Conservation (phyloP, 768 basidiomycete species). For the Calocera cornea region DNA sequence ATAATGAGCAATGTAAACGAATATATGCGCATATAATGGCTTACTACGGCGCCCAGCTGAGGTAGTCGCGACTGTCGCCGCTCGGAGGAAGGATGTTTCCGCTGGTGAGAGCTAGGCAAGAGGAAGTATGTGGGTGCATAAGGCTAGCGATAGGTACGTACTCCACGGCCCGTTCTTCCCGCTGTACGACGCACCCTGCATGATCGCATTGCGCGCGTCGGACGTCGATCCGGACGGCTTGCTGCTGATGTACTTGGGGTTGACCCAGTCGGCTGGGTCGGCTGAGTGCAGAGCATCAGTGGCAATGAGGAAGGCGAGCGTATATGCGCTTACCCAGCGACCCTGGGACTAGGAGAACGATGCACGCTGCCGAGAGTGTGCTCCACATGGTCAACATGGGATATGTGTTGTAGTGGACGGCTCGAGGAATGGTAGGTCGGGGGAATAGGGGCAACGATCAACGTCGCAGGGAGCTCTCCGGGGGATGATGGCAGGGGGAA, state of each 20-base stretch:
- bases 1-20: not conserved
- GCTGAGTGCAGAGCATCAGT: not conserved
- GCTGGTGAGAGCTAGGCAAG: conserved; percentile 27
- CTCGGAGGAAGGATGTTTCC: conserved; percentile 26
- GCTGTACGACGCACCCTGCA: conserved; percentile 26
- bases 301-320: not conserved
- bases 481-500: too few relatives aligned
- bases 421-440: too few relatives aligned
- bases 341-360: not conserved
- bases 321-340: not conserved
- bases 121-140: not conserved
- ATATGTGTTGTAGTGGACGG: not conserved
- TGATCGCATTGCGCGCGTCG: conserved; percentile 26
- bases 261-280: conserved; percentile 28
- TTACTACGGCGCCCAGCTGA: conserved; percentile 61
- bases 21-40: conserved; percentile 13
- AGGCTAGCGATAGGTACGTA: conserved; percentile 17
- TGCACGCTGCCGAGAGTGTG: not conserved
- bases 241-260: conserved; percentile 21
- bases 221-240: conserved; percentile 19
- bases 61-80: conserved; percentile 43
- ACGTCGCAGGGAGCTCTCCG: not conserved
- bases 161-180: conserved; percentile 32
- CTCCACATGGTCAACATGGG: not conserved
- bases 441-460: not conserved